Percentiles rank a stretch among this genome's conserved stretches.
These are phyloP conservation scores for Aureobasidium sp. DNA, from an alignment of 2,329 filamentous ascomycete species.

Conservation along the genomic window DNA sequence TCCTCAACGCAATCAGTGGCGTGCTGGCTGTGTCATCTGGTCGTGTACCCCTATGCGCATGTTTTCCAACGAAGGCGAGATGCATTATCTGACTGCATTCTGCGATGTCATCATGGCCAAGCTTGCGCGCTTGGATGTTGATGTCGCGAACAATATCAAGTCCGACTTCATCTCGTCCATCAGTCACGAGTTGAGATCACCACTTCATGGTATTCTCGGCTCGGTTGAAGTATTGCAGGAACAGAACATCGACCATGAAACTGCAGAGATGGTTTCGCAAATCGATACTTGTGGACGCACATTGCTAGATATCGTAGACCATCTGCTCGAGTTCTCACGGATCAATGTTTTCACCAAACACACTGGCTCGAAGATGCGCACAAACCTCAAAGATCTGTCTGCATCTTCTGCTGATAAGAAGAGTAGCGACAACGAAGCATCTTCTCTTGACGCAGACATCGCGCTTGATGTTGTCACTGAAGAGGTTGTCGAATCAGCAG, in stretches of 20 bases:
- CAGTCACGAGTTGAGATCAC: constrained; percentile 44
- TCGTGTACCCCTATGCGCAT: constrained; percentile 38
- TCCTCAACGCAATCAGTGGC: constrained; percentile 29
- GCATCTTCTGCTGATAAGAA: not conserved
- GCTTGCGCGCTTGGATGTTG: constrained; percentile 31
- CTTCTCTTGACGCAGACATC: constrained; percentile 22
- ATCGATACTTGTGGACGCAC: constrained; percentile 44
- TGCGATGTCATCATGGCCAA: constrained; percentile 36
- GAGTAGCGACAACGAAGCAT: constrained; percentile 16
- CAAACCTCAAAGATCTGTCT: not conserved
- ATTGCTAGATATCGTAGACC: constrained; percentile 40
- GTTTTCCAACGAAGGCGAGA: constrained; percentile 30
- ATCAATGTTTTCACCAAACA: constrained; percentile 29
- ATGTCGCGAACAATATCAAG: constrained; percentile 39
- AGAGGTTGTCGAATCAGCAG: constrained; percentile 44
- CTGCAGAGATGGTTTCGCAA: constrained; percentile 37
- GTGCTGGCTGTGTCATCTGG: constrained; percentile 39
- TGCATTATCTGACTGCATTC: constrained; percentile 37
- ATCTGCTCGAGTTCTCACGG: constrained; percentile 38
- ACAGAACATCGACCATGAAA: constrained; percentile 29
- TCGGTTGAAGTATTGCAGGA: constrained; percentile 40
- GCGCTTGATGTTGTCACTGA: constrained; percentile 43
- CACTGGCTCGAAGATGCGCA: not conserved
- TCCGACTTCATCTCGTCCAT: constrained; percentile 45
- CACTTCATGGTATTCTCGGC: constrained; percentile 41